Base-by-base conservation (phyloP, 2,329 filamentous ascomycete species). In the Fusarium torulosum region DNA sequence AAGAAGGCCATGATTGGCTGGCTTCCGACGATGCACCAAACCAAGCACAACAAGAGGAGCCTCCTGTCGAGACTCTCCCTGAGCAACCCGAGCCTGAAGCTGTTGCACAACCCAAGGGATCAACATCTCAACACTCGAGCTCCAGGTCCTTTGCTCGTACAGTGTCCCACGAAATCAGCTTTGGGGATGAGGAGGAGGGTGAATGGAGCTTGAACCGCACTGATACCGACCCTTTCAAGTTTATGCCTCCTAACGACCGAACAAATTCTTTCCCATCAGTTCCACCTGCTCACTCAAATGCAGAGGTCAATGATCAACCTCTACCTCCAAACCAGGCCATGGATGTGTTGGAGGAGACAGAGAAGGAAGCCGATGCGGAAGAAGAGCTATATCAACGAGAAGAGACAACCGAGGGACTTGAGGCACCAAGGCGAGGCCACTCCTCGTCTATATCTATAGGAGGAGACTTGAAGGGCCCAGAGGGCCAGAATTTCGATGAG, bases 231-330 rank as follows among this genome's bases (percentile, higher is more conserved):
- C 84, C 84, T 4, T 89, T 88, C 77, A 85, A 84, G 61, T 86
- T 86, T 66, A 87, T 90, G 85, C 78, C 85, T 10, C 79, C 83
- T 4, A 83, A 78, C 49, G 84, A 88, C 54, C 81, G 86, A 71
- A 86, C 86, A 40, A 90, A 90, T 72, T 90, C 88, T 0, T 90
- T 90, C 63, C 88, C 88, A 3, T 76, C 77, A 13, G 85, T 89
- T 1, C 85, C 86, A 13, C 80, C 82, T 1, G 67, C 79, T 8
- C 37, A 68, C 37, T 63, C 75, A 21, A 67, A 69, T 27, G 72
- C 75, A 20, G 71, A 75, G 10, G 19, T 53, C n/a, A 57, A 66
- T 21, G 56, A 75, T 8, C 78, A 81, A 19, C 79, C 80, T 15
- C 77, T 85, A 4, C 78, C 83, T 9, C 77, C 82, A 4, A 86